Percentiles rank a stretch among this genome's conserved stretches.
These are phyloP conservation scores for Lichtheimia ornata DNA, from an alignment of 371 early-diverging fungal species.

Conservation along the genomic window DNA sequence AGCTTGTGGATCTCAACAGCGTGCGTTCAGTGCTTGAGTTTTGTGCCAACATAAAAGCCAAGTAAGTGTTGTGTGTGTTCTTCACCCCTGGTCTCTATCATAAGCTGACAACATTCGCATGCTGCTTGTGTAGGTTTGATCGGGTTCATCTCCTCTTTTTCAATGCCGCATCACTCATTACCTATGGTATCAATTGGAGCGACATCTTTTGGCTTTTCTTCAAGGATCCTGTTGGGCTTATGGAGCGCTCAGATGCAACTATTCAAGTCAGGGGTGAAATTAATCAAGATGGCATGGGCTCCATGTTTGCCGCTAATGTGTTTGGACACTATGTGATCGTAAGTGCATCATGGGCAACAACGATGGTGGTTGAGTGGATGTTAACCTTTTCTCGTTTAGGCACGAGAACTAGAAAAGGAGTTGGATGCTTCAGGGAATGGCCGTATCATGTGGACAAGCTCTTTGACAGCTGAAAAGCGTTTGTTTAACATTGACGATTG, in stretches of 20 bases:
- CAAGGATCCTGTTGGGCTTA: conserved; percentile 58
- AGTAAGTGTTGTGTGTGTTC: conserved; percentile 15
- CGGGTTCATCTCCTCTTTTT: conserved; percentile 70
- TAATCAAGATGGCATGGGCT: conserved; percentile 67
- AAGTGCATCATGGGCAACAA: too few species aligned
- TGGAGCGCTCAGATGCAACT: conserved; percentile 70
- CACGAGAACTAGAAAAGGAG: conserved; percentile 56
- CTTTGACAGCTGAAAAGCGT: conserved; percentile 57
- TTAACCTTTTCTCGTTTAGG: conserved; percentile 24
- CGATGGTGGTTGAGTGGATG: not conserved
- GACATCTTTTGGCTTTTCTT: conserved; percentile 48
- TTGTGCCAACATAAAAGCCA: conserved; percentile 21
- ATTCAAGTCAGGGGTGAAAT: conserved; percentile 63
- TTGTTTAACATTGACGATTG: conserved; percentile 63
- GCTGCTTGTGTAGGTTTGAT: conserved; percentile 26
- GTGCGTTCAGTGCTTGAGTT: conserved; percentile 45
- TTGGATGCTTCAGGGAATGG: conserved; percentile 51
- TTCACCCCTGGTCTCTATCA: not conserved
- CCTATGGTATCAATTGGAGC: conserved; percentile 52
- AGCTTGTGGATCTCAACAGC: conserved; percentile 60
- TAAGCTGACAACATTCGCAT: not conserved
- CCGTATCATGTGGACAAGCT: conserved; percentile 83
- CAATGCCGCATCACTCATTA: conserved; percentile 80
- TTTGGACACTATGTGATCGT: conserved; percentile 89
- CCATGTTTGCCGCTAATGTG: conserved; percentile 79